phyloP scores from a whole-genome alignment of 306 rosid genomes.

The Lathyrus tuberosus region DNA sequence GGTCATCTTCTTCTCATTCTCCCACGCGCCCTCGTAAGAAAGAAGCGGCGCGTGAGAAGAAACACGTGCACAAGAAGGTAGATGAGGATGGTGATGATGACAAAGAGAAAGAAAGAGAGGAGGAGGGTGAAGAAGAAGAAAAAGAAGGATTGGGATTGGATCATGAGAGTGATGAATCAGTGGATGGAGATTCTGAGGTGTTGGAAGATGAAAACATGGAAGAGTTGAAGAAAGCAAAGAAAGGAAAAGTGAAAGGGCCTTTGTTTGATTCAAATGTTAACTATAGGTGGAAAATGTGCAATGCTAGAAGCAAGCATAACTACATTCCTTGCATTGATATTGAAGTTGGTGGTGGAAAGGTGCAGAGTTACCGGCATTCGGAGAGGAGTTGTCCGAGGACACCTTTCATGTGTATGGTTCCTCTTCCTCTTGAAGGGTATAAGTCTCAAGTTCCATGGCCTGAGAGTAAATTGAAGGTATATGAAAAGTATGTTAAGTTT shows the following conservation, averaged over 20 bases:
- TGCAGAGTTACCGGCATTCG: conserved; percentile 73
- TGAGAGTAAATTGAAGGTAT: conserved; percentile 81
- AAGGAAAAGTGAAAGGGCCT: conserved; percentile 65
- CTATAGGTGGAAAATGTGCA: conserved; percentile 79
- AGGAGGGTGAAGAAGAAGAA: conserved; percentile 56
- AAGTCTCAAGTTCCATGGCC: conserved; percentile 73
- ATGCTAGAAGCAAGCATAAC: conserved; percentile 81
- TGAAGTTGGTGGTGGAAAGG: conserved; percentile 64
- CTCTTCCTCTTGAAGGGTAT: conserved; percentile 76
- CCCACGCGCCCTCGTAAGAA: conserved; percentile 43
- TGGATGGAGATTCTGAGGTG: conserved; percentile 58
- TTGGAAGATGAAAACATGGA: conserved; percentile 51
- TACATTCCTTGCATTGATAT: conserved; percentile 91
- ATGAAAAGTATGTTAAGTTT: background rate
- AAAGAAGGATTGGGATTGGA: conserved; percentile 41
- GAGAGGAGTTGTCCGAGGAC: conserved; percentile 91
- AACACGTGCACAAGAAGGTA: conserved; percentile 48
- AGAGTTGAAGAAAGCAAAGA: conserved; percentile 49
- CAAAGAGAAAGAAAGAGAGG: conserved; percentile 44
- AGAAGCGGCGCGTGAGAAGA: conserved; percentile 46
- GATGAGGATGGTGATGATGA: conserved; percentile 38
- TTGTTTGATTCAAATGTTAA: conserved; percentile 75
- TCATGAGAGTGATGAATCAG: conserved; percentile 51
- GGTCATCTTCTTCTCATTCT: conserved; percentile 38
- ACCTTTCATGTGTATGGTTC: conserved; percentile 78